These are phyloP conservation scores for Echeveria elegans DNA, from an alignment of 164 flowering plant genomes.

Conservation along the genomic window DNA sequence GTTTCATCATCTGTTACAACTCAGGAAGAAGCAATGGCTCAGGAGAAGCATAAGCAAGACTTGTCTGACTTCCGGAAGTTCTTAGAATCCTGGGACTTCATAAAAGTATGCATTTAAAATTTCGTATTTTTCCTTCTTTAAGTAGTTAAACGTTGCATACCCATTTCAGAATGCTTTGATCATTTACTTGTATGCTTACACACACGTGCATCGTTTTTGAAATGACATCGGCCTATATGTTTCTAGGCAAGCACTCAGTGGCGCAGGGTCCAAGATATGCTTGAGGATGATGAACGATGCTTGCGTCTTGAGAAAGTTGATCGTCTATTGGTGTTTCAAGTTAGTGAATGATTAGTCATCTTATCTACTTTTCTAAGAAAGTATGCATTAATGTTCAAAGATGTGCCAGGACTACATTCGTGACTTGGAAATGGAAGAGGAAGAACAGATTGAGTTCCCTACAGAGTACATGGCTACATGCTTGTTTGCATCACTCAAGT, in stretches of 20 bases:
- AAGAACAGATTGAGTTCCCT: too few relatives aligned
- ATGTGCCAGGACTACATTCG: conserved; percentile 69
- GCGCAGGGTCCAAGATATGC: conserved; percentile 88
- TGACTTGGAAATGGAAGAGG: conserved; percentile 88
- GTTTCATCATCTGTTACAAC: neutral
- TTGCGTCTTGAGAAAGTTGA: conserved; percentile 85
- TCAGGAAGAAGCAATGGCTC: conserved; percentile 81
- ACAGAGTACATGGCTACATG: too few relatives aligned
- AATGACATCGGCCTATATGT: too few relatives aligned
- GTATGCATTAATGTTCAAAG: conserved; percentile 12
- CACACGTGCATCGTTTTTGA: too few relatives aligned
- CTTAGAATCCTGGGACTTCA: conserved; percentile 82
- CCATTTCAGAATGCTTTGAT: neutral
- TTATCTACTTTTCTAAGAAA: neutral
- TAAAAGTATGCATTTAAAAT: conserved; percentile 38
- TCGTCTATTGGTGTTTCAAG: conserved; percentile 81
- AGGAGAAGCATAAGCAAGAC: conserved; percentile 68
- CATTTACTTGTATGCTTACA: too few relatives aligned
- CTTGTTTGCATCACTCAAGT: too few relatives aligned
- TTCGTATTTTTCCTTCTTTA: neutral
- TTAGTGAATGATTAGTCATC: conserved; percentile 9
- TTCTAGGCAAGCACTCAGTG: conserved; percentile 73
- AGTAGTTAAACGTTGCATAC: neutral
- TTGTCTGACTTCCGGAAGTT: conserved; percentile 61
- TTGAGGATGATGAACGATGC: conserved; percentile 92